phyloP scores from a whole-genome alignment of 208 protist genomes.

The Trypanosoma avium region DNA sequence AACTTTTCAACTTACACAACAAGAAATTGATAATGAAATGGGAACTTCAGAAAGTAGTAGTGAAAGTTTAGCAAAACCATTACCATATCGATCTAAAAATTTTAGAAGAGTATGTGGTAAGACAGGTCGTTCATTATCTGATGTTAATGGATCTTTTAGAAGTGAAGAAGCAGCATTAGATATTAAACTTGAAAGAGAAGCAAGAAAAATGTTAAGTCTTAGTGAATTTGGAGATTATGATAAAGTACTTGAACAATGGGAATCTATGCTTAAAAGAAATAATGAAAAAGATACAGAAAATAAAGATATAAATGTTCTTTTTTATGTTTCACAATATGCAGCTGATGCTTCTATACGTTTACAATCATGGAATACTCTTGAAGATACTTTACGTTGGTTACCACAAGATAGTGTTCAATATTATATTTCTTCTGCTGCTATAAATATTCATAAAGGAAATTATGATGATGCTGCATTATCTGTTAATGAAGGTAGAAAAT shows the following conservation, averaged over 20 bases:
- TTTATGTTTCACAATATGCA: conserved; percentile 76
- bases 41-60: conserved; percentile 40
- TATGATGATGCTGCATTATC: conserved; percentile 55
- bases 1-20: conserved; percentile 59
- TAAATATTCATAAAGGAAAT: conserved; percentile 49
- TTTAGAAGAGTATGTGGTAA: conserved; percentile 42
- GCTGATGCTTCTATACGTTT: conserved; percentile 84
- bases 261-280: conserved; percentile 30
- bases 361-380: conserved; percentile 70
- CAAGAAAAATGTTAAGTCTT: conserved; percentile 66
- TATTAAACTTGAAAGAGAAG: conserved; percentile 46
- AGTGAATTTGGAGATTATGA: conserved; percentile 83
- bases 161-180: conserved; percentile 36
- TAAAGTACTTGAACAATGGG: conserved; percentile 69
- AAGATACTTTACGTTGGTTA: conserved; percentile 52
- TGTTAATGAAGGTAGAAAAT: conserved; percentile 57
- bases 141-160: conserved; percentile 41
- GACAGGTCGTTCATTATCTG: conserved; percentile 35
- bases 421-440: conserved; percentile 58
- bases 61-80: conserved; percentile 31
- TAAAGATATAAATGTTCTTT: conserved; percentile 60
- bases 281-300: conserved; percentile 31
- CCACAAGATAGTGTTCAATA: conserved; percentile 59
- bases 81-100: conserved; percentile 26
- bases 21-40: conserved; percentile 59